Base-by-base conservation (phyloP, 2,329 filamentous ascomycete genomes). In the Exophiala sideris region DNA sequence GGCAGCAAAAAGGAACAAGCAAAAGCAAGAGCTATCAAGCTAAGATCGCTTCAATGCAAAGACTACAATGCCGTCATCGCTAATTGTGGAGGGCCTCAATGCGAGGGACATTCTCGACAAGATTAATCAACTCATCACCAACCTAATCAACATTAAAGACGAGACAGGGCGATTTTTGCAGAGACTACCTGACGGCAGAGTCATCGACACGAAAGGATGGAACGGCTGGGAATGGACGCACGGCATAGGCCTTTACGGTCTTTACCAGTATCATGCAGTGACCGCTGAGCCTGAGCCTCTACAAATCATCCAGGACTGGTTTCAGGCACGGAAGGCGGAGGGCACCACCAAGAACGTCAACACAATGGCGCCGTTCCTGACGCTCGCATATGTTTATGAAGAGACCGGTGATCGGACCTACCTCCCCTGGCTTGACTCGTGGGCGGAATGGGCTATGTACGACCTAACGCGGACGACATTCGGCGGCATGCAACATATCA, bases 141-240 rank as follows among this genome's bases (percentile, higher is more conserved):
- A 88, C 65, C 77, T 92, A 39, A 79, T 91, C 68, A 88, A 88
- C 70, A 91, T 91, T 71, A 82, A 83, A 65, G 88, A 92, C 72
- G 79, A 78, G 36, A 88, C 85, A 0, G 88, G 88, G 46, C 79
- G 88, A 65, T 91, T 90, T 68, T 76, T 91, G 20, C 74, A 91
- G 55, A 83, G 77, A 16, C 78, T 92, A 34, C 76, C 79, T 1
- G 87, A 91, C 64, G 88, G 88, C 53, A 81, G 86, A 34, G 76
- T 91, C 46, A 91, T 92, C 66, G 88, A 91, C 70, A 91, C 88
- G 53, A 92, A 92, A 71, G 87, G 87, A 53, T 92, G 88, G 88
- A 80, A 87, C 59, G 85, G 85, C 24, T 62, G 67, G 33, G 70
- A 70, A 66, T 91, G 88, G 88, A 90, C 87, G 1, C 87, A 91